A percentile compares a stretch with the other conserved stretches of the same genome.
phyloP scores from a whole-genome alignment of 495 filamentous ascomycete genomes.

The Penicillium herquei region DNA sequence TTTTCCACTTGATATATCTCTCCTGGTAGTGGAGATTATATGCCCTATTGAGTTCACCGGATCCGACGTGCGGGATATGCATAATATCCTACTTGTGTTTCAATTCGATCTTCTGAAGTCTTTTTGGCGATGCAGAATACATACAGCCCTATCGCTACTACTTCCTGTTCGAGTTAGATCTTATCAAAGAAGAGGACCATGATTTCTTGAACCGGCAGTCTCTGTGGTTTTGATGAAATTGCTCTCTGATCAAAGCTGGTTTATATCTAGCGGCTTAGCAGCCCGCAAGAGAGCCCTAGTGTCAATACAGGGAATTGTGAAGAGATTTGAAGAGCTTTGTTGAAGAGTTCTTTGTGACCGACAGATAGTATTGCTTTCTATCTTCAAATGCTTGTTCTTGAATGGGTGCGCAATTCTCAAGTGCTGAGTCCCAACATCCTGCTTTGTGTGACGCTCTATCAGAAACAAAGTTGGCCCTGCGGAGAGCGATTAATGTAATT shows the following conservation, averaged over 20 bases:
- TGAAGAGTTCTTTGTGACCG: not conserved
- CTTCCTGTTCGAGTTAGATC: constrained; percentile 2
- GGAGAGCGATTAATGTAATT: too few relatives aligned
- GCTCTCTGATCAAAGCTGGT: not conserved
- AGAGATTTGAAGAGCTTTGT: not conserved
- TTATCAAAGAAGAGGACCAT: not conserved
- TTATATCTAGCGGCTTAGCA: constrained; percentile 1
- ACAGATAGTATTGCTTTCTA: not conserved
- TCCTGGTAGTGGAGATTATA: constrained; percentile 3
- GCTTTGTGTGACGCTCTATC: too few relatives aligned
- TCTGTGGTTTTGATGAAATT: constrained; percentile 6
- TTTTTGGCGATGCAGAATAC: constrained; percentile 2
- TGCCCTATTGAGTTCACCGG: constrained; percentile 11
- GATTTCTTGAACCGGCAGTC: constrained; percentile 4
- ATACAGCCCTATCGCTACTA: not conserved
- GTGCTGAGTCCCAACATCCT: too few relatives aligned
- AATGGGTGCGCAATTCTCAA: too few relatives aligned
- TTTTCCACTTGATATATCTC: constrained; percentile 3
- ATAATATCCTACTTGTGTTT: constrained; percentile 5
- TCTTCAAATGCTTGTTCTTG: too few relatives aligned
- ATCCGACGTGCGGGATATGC: constrained; percentile 4
- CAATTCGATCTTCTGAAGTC: constrained; percentile 4
- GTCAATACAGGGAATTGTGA: not conserved
- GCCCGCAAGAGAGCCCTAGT: not conserved
- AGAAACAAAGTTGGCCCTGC: too few relatives aligned